phyloP scores from a whole-genome alignment of 257 asterid genomes.

The Ballota nigra region DNA sequence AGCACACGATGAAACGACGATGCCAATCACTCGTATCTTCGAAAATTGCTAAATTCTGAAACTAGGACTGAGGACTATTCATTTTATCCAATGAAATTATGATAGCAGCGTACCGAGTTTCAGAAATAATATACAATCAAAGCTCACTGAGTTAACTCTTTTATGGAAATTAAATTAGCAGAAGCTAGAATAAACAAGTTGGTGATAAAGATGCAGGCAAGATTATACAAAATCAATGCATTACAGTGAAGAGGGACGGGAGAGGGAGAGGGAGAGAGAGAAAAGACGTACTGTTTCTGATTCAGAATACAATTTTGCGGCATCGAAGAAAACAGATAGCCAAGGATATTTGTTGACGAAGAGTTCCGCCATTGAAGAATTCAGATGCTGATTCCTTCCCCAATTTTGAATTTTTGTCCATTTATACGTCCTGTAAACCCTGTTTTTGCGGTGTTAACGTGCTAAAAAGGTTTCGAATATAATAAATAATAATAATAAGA shows the following conservation, averaged over 20 bases:
- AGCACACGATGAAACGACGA: neutral
- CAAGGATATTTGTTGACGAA: conserved; percentile 10
- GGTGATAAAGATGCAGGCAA: neutral
- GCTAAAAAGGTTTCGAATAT: neutral
- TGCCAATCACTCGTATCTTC: neutral
- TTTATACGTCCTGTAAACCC: neutral
- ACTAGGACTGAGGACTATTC: neutral
- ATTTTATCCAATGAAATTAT: neutral
- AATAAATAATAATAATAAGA: too few relatives aligned
- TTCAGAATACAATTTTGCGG: conserved; percentile 8
- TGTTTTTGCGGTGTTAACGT: neutral
- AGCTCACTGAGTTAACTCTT: neutral
- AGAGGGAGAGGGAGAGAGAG: neutral
- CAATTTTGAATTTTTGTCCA: conserved; percentile 5
- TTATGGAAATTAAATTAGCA: neutral
- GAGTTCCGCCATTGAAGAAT: conserved; percentile 47
- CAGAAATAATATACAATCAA: neutral
- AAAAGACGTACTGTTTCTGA: conserved; percentile 1
- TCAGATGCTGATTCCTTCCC: conserved; percentile 50
- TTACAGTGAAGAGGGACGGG: neutral
- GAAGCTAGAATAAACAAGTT: neutral
- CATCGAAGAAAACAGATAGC: neutral
- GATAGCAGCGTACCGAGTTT: neutral
- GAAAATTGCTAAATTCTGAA: neutral
- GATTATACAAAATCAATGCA: neutral